Base-by-base conservation (phyloP, 768 basidiomycete species). In the Boletus speciosus region DNA sequence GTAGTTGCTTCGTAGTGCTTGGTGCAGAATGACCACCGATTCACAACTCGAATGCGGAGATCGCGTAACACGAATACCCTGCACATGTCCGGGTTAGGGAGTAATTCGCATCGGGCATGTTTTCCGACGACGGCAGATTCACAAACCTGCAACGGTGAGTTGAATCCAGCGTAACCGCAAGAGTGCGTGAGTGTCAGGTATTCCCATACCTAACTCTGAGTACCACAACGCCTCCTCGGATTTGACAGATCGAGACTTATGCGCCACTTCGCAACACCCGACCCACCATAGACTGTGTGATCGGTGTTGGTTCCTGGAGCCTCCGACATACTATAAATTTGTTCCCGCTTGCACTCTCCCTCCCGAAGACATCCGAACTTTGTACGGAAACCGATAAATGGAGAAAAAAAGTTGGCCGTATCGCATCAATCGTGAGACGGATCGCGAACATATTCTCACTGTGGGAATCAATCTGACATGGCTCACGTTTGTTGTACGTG, bases 101-200 rank as follows among this genome's bases (percentile, higher is more conserved):
- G 25, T 6, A 27, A 27, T 27, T 27, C 25, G 25, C 25, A 39
- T 71, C 75, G 48, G 74, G 74, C 63, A 56, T 83, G 54, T 67
- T 85, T 53, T 83, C 82, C 19, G 86, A 88, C 61, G 85, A 83
- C 42, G 82, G 88, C 49, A 79, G 90, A 91, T 67, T 90, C 88
- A 0, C 90, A 90, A 8, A 93, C 90, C 1, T 92, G 92, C 69
- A 90, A 93, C 64, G 92, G 92, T 53, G 92, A 94, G 78, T 94
- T 50, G 90, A 93, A 68, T 87, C 83, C 41, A 85, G 82, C 61
- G 83, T 84, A 2, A 86, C 85, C 8, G 81, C 79, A 21, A 77
- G 80, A 29, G 70, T 73, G 11, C 80, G 81, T 45, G 70, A 68
- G 53, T 66, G 69, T 46, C 54, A 71, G 63, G 57, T 71, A 8